These are phyloP conservation scores for Chytriomyces sp. DNA, from an alignment of 192 early-diverging fungal genomes.

Conservation along the genomic window DNA sequence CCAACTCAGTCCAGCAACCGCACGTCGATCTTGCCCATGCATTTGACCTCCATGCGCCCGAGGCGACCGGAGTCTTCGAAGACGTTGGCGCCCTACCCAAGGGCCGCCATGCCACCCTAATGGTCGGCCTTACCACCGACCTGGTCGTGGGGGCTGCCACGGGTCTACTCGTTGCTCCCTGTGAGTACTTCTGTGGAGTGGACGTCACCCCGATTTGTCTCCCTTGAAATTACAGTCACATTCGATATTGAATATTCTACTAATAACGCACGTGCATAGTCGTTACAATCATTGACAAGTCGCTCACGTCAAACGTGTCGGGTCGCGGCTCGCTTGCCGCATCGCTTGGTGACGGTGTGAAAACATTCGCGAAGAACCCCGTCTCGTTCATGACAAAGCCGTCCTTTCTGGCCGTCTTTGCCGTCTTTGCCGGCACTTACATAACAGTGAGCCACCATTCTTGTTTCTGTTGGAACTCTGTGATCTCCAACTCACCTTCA, in stretches of 20 bases:
- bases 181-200: background rate
- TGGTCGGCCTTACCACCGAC: constrained; percentile 5
- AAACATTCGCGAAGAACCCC: constrained; percentile 32
- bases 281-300: constrained; percentile 49
- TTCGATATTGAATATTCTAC: too few relatives aligned
- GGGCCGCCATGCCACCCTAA: too few relatives aligned
- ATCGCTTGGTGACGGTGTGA: constrained; percentile 16
- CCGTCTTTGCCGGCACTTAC: constrained; percentile 44
- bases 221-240: too few relatives aligned
- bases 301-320: constrained; percentile 47
- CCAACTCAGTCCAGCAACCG: too few relatives aligned
- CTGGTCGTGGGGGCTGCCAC: constrained; percentile 1
- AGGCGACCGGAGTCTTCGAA: too few relatives aligned
- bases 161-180: background rate
- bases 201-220: too few relatives aligned
- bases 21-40: too few relatives aligned
- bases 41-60: too few relatives aligned
- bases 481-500: background rate
- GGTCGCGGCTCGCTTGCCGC: constrained; percentile 33
- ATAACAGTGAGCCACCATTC: constrained; percentile 3
- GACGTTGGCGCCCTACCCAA: too few relatives aligned
- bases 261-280: constrained; percentile 4
- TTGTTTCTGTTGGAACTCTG: background rate
- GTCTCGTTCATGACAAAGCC: constrained; percentile 36
- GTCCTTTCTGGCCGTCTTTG: constrained; percentile 37